These are phyloP conservation scores for Hypocreales sp. DNA, from an alignment of 2,329 filamentous ascomycete genomes.

Conservation along the genomic window DNA sequence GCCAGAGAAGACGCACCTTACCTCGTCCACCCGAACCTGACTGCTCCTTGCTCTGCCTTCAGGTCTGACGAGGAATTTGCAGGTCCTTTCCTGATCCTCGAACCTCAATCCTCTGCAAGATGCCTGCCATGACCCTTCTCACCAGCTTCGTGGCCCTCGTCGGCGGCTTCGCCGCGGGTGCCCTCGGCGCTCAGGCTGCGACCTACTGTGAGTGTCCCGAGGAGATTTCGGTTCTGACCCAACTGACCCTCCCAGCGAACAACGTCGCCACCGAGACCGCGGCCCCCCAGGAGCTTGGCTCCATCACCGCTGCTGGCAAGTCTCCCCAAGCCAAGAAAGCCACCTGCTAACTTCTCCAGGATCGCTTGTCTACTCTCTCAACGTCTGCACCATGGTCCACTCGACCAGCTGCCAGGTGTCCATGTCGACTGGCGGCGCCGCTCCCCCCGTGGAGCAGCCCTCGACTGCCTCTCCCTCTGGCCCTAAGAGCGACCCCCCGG, in stretches of 20 bases:
- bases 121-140: constrained; percentile 12
- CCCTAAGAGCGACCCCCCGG: background rate
- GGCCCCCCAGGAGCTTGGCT: constrained; percentile 15
- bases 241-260: constrained; percentile 10
- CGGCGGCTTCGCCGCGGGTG: constrained; percentile 7
- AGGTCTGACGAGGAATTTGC: background rate
- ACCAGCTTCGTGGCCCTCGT: constrained; percentile 9
- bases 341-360: constrained; percentile 8
- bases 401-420: constrained; percentile 17
- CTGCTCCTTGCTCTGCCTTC: background rate
- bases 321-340: background rate
- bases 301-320: constrained; percentile 16
- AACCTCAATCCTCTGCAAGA: constrained; percentile 6
- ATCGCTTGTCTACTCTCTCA: constrained; percentile 17
- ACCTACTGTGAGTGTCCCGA: background rate
- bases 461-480: background rate
- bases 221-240: background rate
- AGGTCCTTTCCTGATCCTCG: background rate
- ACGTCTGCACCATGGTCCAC: constrained; percentile 19
- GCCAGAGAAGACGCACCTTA: background rate
- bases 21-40: background rate
- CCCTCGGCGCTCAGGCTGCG: constrained; percentile 4
- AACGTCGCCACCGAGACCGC: constrained; percentile 11
- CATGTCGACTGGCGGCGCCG: constrained; percentile 10
- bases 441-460: constrained; percentile 4